These are phyloP conservation scores for Vigna angularis DNA, from an alignment of 306 rosid species.

Conservation along the genomic window DNA sequence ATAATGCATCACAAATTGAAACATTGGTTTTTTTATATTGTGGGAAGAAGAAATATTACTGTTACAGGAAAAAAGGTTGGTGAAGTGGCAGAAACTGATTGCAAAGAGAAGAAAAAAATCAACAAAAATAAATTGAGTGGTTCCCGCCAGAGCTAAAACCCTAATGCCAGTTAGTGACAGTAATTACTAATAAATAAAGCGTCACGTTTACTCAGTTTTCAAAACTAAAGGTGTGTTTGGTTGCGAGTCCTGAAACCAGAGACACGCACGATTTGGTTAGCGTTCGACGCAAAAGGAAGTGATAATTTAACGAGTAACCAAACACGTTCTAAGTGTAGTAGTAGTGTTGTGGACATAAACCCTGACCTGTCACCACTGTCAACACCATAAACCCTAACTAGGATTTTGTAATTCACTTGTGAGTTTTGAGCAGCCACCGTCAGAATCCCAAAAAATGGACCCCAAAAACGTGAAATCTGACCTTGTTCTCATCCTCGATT, in stretches of 20 bases:
- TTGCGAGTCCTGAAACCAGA: too few relatives aligned
- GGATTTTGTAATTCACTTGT: neutral
- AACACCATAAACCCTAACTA: slow-evolving; percentile 50
- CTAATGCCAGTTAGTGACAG: neutral
- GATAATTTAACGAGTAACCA: too few relatives aligned
- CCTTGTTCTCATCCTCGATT: slow-evolving; percentile 82
- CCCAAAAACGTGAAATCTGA: slow-evolving; percentile 69
- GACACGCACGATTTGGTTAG: too few relatives aligned
- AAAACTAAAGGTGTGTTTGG: too few relatives aligned
- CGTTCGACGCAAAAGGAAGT: too few relatives aligned
- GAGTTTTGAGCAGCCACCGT: neutral
- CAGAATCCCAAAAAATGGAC: slow-evolving; percentile 50
- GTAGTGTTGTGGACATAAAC: slow-evolving; percentile 2
- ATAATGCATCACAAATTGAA: too few relatives aligned
- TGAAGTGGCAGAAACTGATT: neutral
- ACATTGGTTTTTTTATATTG: too few relatives aligned
- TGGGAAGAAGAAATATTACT: too few relatives aligned
- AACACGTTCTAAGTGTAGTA: too few relatives aligned
- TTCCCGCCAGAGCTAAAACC: slow-evolving; percentile 1
- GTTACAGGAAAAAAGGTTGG: too few relatives aligned
- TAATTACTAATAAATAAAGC: neutral
- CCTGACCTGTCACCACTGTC: neutral
- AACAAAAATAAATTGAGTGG: neutral
- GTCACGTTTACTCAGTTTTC: too few relatives aligned
- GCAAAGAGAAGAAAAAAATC: neutral